Base-by-base conservation (phyloP, 1,284 basidiomycete species). In the Heliocybe sulcata region DNA sequence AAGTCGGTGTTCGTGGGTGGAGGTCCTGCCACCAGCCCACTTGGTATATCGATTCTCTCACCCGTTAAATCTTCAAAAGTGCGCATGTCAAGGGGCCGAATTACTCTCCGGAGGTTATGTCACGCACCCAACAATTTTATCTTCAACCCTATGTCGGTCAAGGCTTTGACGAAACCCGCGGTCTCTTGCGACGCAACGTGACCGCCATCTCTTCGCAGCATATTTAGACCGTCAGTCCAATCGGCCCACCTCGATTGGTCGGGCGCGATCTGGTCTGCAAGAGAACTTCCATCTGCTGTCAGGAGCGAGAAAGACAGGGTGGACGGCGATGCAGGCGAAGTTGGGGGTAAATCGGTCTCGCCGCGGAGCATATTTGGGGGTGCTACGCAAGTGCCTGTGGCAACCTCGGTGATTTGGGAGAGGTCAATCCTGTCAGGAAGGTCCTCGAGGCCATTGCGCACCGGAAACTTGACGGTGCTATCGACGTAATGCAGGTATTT, bases 211-310 rank as follows among this genome's bases (percentile, higher is more conserved):
- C 84, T 76, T 48, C 88, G 75, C 49, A 96, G 75, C 81, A 96
- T 92, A 63, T 93, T 92, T 66, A 98, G 71, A 1, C 94, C 95
- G 67, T 98, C 95, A 0, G 92, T 92, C 95, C 95, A 98, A 71
- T 98, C 95, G 22, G 92, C 90, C 81, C 92, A 94, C 48, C 91
- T 79, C 19, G 88, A 85, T 53, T 83, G 79, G 67, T 95, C 91
- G 9, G 90, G 82, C 1, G 94, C 92, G 62, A 94, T 88, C 59
- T 92, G 81, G 67, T 97, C 92, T 3, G 92, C 89, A 55, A 96
- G 69, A 19, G 88, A 87, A 14, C 83, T 80, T 63, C 91, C 88
- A 57, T 81, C 81, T 27, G 87, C 77, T 55, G 79, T 87, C 53
- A 90, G 67, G 56, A 94, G 69, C 3, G 90, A 92, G 69, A 94